Percentiles rank a stretch among this genome's conserved stretches.
These are phyloP conservation scores for Pythium angustatum DNA, from an alignment of 352 stramenopile genomes.

Conservation along the genomic window DNA sequence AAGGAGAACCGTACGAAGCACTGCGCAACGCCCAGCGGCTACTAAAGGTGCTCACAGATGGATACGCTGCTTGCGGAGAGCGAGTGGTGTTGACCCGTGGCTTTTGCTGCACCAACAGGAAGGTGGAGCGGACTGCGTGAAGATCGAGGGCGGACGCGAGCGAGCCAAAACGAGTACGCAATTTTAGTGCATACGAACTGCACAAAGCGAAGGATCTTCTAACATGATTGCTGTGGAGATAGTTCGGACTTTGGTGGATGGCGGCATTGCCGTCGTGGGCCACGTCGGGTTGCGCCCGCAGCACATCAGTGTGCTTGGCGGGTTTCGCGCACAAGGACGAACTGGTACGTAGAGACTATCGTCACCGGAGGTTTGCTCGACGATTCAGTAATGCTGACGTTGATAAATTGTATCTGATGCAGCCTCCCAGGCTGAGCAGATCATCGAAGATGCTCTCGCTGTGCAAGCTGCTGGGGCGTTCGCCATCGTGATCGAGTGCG, in stretches of 20 bases:
- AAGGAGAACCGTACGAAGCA: slow-evolving; percentile 89
- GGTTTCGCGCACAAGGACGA: slow-evolving; percentile 95
- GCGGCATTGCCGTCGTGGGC: slow-evolving; percentile 96
- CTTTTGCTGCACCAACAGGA: slow-evolving; percentile 66
- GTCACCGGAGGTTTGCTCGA: too few species aligned
- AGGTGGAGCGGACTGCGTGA: slow-evolving; percentile 96
- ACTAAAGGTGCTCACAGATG: slow-evolving; percentile 60
- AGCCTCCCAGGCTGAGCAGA: slow-evolving; percentile 80
- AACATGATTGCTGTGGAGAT: slow-evolving; percentile 1
- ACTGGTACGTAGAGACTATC: slow-evolving; percentile 89
- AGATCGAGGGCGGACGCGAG: slow-evolving; percentile 96
- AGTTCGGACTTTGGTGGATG: slow-evolving; percentile 76
- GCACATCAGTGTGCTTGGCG: slow-evolving; percentile 93
- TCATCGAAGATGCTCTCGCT: slow-evolving; percentile 96
- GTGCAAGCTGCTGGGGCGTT: slow-evolving; percentile 96
- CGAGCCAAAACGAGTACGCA: slow-evolving; percentile 66
- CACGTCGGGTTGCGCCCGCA: slow-evolving; percentile 98
- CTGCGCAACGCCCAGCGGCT: slow-evolving; percentile 96
- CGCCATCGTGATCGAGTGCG: slow-evolving; percentile 88
- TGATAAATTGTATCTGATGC: background rate
- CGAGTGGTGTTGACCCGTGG: background rate
- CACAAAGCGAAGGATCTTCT: too few species aligned
- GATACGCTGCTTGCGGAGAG: too few species aligned
- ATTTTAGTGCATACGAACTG: too few species aligned
- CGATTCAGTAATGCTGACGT: background rate